Evolutionary conservation across 495 filamentous ascomycete species (phyloP), one percentile per base, ranked within the genome.

Genomic region (Copromyces sp.): DNA sequence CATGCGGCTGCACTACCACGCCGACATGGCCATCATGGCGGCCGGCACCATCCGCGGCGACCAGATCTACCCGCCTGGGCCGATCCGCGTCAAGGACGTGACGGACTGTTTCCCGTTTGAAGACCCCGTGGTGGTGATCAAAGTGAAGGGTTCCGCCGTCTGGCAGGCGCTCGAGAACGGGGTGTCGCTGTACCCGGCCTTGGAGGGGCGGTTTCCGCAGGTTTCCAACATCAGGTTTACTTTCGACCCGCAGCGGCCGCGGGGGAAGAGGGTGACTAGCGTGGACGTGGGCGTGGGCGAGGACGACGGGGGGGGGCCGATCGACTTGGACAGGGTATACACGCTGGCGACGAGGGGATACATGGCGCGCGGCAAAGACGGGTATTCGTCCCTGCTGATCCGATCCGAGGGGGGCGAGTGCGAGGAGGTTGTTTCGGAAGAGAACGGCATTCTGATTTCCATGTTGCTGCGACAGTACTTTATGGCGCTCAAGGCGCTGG

Each of bases 381-480:
- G 94, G 1, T 97, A 91, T 77, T 81, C 84, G 1, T 91, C 90
- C 29, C 85, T 97, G 9, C 85, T 94, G 9, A 84, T 91, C 1
- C 76, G 90, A 70, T 84, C 88, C 1, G 90, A 91, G 74, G 92
- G 92, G 32, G 94, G 93, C 9, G 79, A 85, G 14, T 91, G 90
- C 3, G 90, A 93, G 75, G 92, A 93, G 77, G 76, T 97, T 20
- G 89, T 97, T 24, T 87, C 86, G 37, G 94, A 97, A 73, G 94
- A 97, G 77, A 93, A 91, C 72, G 94, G 94, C 9, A 87, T 96
- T 5, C 80, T 97, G 38, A 93, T 97, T 74, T 92, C 90, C 74
- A 93, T 89, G 73, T 90, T 97, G 73, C 83, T 97, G 32, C 88
- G 94, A 4, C 94, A 97, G 79, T 97, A 96, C 76, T 97, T 97